phyloP scores from a whole-genome alignment of 1,284 basidiomycete genomes.

The Ustilago esculenta region DNA sequence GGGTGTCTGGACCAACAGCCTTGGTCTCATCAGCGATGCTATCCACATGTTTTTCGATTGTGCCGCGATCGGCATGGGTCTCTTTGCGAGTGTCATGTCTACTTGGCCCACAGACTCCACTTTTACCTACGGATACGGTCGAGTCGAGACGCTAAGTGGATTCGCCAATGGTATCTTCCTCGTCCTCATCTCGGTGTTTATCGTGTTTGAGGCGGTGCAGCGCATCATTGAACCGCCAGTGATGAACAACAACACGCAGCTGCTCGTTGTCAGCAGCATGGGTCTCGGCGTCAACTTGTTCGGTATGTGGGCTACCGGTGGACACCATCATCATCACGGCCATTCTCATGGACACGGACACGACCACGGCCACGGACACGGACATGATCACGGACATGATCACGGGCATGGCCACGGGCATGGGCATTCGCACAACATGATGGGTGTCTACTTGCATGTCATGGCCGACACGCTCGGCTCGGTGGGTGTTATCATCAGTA shows the following conservation, averaged over 20 bases:
- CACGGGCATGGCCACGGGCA: conserved; percentile 65
- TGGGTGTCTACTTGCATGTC: conserved; percentile 87
- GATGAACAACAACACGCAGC: conserved; percentile 90
- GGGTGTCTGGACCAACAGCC: conserved; percentile 95
- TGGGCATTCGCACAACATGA: conserved; percentile 97
- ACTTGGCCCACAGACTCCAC: conserved; percentile 93
- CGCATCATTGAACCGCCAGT: conserved; percentile 94
- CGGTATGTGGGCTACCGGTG: conserved; percentile 98
- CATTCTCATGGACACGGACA: conserved; percentile 63
- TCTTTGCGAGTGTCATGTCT: conserved; percentile 96
- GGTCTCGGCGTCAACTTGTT: conserved; percentile 95
- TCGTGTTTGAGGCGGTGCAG: conserved; percentile 97
- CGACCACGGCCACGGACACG: conserved; percentile 79
- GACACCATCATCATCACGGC: conserved; percentile 56
- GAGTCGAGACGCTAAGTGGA: conserved; percentile 98
- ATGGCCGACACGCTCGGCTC: conserved; percentile 75
- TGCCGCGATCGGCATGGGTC: conserved; percentile 92
- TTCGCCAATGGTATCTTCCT: conserved; percentile 98
- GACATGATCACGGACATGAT: conserved; percentile 69
- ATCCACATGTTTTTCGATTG: conserved; percentile 99
- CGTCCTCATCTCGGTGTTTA: conserved; percentile 95
- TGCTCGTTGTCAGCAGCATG: conserved; percentile 86
- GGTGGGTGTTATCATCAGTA: conserved; percentile 98
- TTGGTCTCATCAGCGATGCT: conserved; percentile 96
- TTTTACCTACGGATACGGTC: conserved; percentile 95